phyloP scores from a whole-genome alignment of 164 flowering plant species.

The Magnolia sinica region DNA sequence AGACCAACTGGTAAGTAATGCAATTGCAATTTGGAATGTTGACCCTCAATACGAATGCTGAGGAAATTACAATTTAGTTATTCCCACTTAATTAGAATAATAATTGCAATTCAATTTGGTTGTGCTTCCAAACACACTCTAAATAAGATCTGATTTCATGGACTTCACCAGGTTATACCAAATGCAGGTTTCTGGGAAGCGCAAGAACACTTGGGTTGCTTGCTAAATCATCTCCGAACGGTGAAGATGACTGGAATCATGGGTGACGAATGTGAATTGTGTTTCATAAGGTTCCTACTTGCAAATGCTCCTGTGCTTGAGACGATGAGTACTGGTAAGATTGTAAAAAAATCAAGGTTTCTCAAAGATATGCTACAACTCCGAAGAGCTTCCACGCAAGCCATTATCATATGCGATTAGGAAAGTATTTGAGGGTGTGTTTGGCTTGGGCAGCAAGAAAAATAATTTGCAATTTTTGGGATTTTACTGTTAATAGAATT shows the following conservation, averaged over 20 bases:
- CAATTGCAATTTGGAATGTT: too few species aligned
- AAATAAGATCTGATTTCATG: too few species aligned
- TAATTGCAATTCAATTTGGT: too few species aligned
- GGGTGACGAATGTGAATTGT: constrained; percentile 32
- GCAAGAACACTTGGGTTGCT: constrained; percentile 19
- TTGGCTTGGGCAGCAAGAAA: too few species aligned
- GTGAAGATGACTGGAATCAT: constrained; percentile 35
- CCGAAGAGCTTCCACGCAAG: constrained; percentile 44
- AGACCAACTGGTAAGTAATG: too few species aligned
- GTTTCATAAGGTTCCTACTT: constrained; percentile 47
- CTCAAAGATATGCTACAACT: constrained; percentile 38
- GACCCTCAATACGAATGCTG: too few species aligned
- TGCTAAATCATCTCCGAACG: constrained; percentile 28
- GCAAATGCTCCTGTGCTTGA: constrained; percentile 48
- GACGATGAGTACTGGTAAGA: constrained; percentile 32
- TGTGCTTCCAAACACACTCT: too few species aligned
- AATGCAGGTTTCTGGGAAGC: constrained; percentile 18
- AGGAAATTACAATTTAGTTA: too few species aligned
- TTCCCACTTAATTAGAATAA: too few species aligned
- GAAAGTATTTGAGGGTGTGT: too few species aligned
- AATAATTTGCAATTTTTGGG: too few species aligned
- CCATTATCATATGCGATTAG: constrained; percentile 4
- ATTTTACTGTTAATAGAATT: too few species aligned
- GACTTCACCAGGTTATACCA: constrained; percentile 18
- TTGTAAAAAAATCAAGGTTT: not conserved